These are phyloP conservation scores for Pseudogymnoascus sp. DNA, from an alignment of 2,329 filamentous ascomycete genomes.

Conservation along the genomic window DNA sequence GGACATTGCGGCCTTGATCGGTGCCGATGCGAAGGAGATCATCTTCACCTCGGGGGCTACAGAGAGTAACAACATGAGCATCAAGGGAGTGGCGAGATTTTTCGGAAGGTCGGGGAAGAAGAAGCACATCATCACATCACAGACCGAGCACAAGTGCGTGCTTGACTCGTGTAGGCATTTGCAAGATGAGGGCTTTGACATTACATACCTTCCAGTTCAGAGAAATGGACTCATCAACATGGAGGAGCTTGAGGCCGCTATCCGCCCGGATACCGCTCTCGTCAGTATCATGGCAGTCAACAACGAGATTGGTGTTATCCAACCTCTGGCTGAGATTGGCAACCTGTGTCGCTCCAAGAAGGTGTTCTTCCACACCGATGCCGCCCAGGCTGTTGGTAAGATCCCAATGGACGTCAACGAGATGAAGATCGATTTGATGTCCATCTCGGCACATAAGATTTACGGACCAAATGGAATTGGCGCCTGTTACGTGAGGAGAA, in stretches of 20 bases:
- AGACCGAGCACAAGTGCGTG: constrained; percentile 98
- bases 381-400: constrained; percentile 95
- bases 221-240: constrained; percentile 77
- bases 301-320: constrained; percentile 99
- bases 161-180: constrained; percentile 94
- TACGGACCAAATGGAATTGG: constrained; percentile 97
- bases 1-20: constrained; percentile 78
- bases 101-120: constrained; percentile 91
- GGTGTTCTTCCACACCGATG: constrained; percentile 97
- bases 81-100: constrained; percentile 95
- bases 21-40: constrained; percentile 93
- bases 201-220: constrained; percentile 93
- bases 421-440: constrained; percentile 98
- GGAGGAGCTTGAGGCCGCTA: constrained; percentile 75
- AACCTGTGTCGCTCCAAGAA: constrained; percentile 84
- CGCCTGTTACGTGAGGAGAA: constrained; percentile 87
- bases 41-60: constrained; percentile 98
- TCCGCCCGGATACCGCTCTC: constrained; percentile 80
- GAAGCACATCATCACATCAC: constrained; percentile 94
- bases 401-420: constrained; percentile 94
- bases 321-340: constrained; percentile 88
- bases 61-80: constrained; percentile 99
- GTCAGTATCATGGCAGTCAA: constrained; percentile 99
- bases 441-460: constrained; percentile 96
- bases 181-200: constrained; percentile 90